Evolutionary conservation across 73 alveolate genomes (phyloP), one percentile per base, ranked within the genome.

Genomic region (Uronychia binucleata): DNA sequence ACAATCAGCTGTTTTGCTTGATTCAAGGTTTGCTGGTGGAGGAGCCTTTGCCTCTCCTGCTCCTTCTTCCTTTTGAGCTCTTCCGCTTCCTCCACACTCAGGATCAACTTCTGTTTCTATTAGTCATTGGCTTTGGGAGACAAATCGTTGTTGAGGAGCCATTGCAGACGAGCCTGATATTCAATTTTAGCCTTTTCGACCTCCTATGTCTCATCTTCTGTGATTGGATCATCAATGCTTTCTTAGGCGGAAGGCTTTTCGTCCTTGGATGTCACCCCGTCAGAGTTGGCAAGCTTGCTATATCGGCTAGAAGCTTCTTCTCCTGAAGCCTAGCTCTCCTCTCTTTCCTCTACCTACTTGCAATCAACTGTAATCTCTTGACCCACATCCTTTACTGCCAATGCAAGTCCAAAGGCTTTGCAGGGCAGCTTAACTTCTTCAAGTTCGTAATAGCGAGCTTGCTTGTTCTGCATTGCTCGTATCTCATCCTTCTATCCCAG

Each of bases 321-420:
- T n/a, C n/a, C n/a, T n/a, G n/a, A n/a, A n/a, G n/a, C n/a, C n/a
- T n/a, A n/a, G n/a, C n/a, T n/a, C n/a, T n/a, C n/a, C n/a, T n/a
- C n/a, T n/a, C n/a, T n/a, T n/a, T n/a, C n/a, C n/a, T n/a, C n/a
- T n/a, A n/a, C n/a, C n/a, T n/a, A n/a, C n/a, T n/a, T n/a, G n/a
- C n/a, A n/a, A n/a, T n/a, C n/a, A n/a, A n/a, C n/a, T n/a, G n/a
- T n/a, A n/a, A n/a, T n/a, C n/a, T n/a, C n/a, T n/a, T n/a, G n/a
- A n/a, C n/a, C n/a, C n/a, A n/a, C n/a, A n/a, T n/a, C n/a, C n/a
- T n/a, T n/a, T n/a, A n/a, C n/a, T n/a, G n/a, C n/a, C n/a, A n/a
- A n/a, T n/a, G n/a, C 67, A 46, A 46, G n/a, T 46, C 67, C 67
- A 46, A 46, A 46, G 67, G 67, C 67, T 46, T 46, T 46, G 67